Percentiles rank a stretch among this genome's conserved stretches.
Conservation (phyloP, 2,329 filamentous ascomycete species). For the Ceratocystis colombiana region DNA sequence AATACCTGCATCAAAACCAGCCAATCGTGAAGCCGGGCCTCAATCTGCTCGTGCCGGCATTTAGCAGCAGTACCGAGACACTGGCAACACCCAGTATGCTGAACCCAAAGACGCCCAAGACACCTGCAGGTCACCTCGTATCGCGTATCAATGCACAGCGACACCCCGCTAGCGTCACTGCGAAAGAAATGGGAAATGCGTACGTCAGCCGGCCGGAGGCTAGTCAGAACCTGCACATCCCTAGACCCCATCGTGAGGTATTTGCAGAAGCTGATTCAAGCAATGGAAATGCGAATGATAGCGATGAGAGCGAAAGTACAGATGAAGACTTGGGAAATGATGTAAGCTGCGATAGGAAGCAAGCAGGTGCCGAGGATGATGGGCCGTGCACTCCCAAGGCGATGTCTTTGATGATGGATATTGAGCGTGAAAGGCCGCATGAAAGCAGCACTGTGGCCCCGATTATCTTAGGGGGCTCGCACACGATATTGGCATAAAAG, state of each 20-base stretch:
- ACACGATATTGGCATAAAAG: conserved; percentile 16
- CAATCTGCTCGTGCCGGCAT: conserved; percentile 24
- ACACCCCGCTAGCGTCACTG: not conserved
- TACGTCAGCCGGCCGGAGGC: not conserved
- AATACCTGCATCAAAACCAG: not conserved
- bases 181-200: not conserved
- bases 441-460: conserved; percentile 4
- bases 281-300: not conserved
- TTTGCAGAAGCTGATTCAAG: too few species aligned
- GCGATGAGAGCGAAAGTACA: not conserved
- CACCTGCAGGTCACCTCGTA: conserved; percentile 20
- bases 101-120: conserved; percentile 24
- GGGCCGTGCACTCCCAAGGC: conserved; percentile 31
- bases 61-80: conserved; percentile 23
- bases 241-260: not conserved
- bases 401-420: conserved; percentile 27
- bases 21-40: conserved; percentile 13
- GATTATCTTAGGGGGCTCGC: conserved; percentile 20
- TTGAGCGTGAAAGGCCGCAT: conserved; percentile 11
- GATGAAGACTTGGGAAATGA: not conserved
- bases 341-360: not conserved
- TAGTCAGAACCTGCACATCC: not conserved
- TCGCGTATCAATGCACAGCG: conserved; percentile 11
- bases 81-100: conserved; percentile 22
- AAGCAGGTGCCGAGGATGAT: not conserved